Conservation (phyloP, 257 asterid genomes). For the Capsicum rhomboideum region DNA sequence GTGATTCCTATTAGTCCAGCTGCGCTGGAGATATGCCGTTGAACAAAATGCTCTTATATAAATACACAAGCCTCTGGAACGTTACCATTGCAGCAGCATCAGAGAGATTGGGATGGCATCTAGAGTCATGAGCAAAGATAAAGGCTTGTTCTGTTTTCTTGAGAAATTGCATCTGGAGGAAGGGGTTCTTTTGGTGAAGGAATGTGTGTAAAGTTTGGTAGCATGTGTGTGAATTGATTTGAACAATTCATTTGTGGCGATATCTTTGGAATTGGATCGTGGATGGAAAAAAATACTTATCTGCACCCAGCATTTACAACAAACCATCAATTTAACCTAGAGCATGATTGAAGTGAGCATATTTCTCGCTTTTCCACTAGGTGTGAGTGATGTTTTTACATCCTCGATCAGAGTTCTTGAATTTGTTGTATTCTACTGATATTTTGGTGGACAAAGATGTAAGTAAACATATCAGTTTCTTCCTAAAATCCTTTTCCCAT, state of each 20-base stretch:
- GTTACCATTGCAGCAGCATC: not conserved
- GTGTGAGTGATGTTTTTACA: not conserved
- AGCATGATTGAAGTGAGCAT: no score
- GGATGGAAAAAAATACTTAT: not conserved
- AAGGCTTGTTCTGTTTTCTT: not conserved
- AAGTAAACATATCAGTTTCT: not conserved
- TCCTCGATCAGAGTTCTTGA: not conserved
- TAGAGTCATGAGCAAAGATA: not conserved
- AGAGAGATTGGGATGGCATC: not conserved
- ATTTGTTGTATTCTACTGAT: not conserved
- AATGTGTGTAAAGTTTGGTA: not conserved
- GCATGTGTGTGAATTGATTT: not conserved
- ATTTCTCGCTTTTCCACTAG: no score
- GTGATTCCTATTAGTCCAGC: constrained; percentile 57
- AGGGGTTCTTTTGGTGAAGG: not conserved
- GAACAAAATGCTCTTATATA: not conserved
- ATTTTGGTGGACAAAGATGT: not conserved
- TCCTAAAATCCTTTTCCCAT: not conserved
- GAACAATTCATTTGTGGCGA: not conserved
- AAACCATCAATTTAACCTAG: not conserved
- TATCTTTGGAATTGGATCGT: not conserved
- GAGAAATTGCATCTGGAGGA: not conserved
- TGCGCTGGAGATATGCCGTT: constrained; percentile 27
- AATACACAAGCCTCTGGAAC: not conserved
- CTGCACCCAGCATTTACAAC: not conserved